Percentiles rank a stretch among this genome's conserved stretches.
These are phyloP conservation scores for Pseudocercospora vitis DNA, from an alignment of 2,329 filamentous ascomycete species.

Conservation along the genomic window DNA sequence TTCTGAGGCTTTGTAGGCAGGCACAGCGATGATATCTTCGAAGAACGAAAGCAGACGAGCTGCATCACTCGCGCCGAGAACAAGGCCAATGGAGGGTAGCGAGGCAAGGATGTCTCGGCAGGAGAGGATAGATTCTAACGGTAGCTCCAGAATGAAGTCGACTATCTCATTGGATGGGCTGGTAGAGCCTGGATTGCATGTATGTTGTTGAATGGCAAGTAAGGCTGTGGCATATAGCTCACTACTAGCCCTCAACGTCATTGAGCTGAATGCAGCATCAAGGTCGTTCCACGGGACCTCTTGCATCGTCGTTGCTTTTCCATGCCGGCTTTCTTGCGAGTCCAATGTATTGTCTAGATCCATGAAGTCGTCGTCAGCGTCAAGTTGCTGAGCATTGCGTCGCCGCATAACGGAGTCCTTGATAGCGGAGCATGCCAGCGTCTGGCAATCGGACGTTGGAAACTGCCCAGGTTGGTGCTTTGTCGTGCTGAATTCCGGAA, in stretches of 20 bases:
- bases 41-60: constrained; percentile 49
- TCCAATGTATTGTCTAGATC: constrained; percentile 67
- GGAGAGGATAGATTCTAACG: constrained; percentile 27
- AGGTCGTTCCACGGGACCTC: constrained; percentile 51
- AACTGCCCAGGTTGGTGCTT: background rate
- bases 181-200: background rate
- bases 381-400: constrained; percentile 29
- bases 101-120: constrained; percentile 28
- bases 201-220: constrained; percentile 6
- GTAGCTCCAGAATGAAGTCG: constrained; percentile 31
- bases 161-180: constrained; percentile 21
- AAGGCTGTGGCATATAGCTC: constrained; percentile 29
- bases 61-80: constrained; percentile 38
- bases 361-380: constrained; percentile 59
- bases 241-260: constrained; percentile 24
- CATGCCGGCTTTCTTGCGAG: constrained; percentile 56
- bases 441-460: background rate
- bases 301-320: constrained; percentile 37
- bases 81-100: constrained; percentile 29
- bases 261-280: constrained; percentile 25
- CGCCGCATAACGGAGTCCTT: constrained; percentile 13
- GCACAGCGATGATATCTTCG: constrained; percentile 51
- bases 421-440: constrained; percentile 15
- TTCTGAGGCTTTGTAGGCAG: constrained; percentile 72
- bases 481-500: constrained; percentile 1